Evolutionary conservation across 805 yeast species (phyloP).

Genomic region (Candida pseudoglaebosa): DNA sequence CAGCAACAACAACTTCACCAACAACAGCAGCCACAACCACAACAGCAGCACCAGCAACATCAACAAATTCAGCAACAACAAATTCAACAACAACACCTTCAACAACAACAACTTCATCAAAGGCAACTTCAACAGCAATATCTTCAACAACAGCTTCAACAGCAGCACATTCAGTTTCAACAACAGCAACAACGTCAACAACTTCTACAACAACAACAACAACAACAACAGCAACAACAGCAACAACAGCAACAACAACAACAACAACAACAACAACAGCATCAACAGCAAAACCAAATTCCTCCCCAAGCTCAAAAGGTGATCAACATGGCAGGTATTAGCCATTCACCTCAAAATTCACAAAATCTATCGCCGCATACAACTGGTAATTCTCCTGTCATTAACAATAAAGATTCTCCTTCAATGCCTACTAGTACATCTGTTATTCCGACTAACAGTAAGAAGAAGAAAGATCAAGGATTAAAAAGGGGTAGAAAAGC

Average conservation of each 20-base stretch:
- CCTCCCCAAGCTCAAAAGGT: constrained; percentile 5
- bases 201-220: constrained; percentile 5
- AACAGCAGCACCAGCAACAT: too few relatives aligned
- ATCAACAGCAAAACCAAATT: constrained; percentile 10
- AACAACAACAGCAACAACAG: constrained; percentile 10
- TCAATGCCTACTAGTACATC: constrained; percentile 8
- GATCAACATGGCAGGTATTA: constrained; percentile 1
- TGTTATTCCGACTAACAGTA: constrained; percentile 9
- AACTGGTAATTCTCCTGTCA: constrained; percentile 29
- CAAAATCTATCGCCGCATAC: constrained; percentile 24
- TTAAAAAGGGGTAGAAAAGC: constrained; percentile 32
- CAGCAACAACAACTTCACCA: constrained; percentile 10
- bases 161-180: constrained; percentile 9
- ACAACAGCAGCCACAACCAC: background rate
- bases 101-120: too few relatives aligned
- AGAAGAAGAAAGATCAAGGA: constrained; percentile 29
- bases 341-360: constrained; percentile 4
- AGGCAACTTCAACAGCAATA: background rate
- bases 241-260: constrained; percentile 9
- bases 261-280: constrained; percentile 9
- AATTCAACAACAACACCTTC: constrained; percentile 7
- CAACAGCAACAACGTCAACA: constrained; percentile 5
- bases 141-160: constrained; percentile 2
- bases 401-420: constrained; percentile 34
- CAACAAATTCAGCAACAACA: constrained; percentile 10